Percentiles rank a stretch among this genome's conserved stretches.
Evolutionary conservation across 257 asterid genomes (phyloP).

Genomic region (Rehmannia glutinosa): DNA sequence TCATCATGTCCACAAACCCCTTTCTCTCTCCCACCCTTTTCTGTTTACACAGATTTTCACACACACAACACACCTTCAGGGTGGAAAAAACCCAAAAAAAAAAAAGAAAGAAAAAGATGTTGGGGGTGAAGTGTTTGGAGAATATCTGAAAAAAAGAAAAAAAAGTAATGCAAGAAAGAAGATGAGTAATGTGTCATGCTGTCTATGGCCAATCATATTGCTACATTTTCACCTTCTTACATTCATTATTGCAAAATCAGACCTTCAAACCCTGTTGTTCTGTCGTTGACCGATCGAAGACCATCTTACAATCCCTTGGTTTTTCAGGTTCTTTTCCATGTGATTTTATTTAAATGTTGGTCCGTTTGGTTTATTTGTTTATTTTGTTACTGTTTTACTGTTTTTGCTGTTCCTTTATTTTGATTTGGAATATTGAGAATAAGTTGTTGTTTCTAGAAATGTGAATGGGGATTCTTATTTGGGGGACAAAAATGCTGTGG

Average conservation of each 20-base stretch:
- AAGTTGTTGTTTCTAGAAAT: background rate
- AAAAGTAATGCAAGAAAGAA: slow-evolving; percentile 33
- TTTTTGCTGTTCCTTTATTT: background rate
- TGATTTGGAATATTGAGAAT: background rate
- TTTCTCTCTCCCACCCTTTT: slow-evolving; percentile 10
- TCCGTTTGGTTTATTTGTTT: background rate
- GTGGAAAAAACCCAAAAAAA: background rate
- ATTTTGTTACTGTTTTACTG: background rate
- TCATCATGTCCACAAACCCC: slow-evolving; percentile 40
- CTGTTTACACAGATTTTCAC: slow-evolving; percentile 18
- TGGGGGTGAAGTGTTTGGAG: slow-evolving; percentile 7
- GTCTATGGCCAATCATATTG: slow-evolving; percentile 56
- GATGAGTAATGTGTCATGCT: slow-evolving; percentile 50
- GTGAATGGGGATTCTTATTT: background rate
- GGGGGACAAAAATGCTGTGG: background rate
- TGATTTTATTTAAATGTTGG: background rate
- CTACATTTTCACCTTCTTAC: slow-evolving; percentile 43
- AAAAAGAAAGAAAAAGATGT: background rate
- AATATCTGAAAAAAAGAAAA: background rate
- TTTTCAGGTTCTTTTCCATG: slow-evolving; percentile 50
- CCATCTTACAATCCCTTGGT: slow-evolving; percentile 69
- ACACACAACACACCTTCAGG: slow-evolving; percentile 8
- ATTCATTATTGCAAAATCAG: slow-evolving; percentile 33
- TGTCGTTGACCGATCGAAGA: slow-evolving; percentile 25
- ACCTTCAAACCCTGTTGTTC: slow-evolving; percentile 38